Conservation (phyloP, 768 basidiomycete genomes). For the Termitomyces eurrhizus region DNA sequence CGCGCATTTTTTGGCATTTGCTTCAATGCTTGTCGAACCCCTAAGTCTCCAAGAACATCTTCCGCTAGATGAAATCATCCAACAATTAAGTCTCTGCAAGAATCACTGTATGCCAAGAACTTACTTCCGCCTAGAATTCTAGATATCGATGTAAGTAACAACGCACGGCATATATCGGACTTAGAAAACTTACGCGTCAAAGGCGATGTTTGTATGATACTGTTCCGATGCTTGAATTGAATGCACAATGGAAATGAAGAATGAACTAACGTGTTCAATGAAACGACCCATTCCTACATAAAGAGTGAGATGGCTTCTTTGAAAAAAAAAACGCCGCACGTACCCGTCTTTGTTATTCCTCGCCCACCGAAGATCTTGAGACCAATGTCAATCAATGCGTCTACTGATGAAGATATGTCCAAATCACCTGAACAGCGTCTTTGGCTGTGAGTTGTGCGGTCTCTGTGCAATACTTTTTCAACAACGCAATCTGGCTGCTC, state of each 20-base stretch:
- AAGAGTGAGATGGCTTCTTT: background rate
- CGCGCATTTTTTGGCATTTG: constrained; percentile 50
- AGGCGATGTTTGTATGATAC: constrained; percentile 22
- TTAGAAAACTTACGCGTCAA: constrained; percentile 21
- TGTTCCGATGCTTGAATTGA: constrained; percentile 3
- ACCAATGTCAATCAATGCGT: constrained; percentile 22
- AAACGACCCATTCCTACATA: constrained; percentile 17
- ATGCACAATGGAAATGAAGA: background rate
- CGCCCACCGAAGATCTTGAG: constrained; percentile 76
- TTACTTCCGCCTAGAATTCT: constrained; percentile 24
- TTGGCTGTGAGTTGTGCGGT: constrained; percentile 76
- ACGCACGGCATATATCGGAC: background rate
- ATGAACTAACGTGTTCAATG: constrained; percentile 20
- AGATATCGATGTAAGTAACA: background rate
- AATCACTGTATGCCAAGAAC: background rate
- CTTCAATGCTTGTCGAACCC: constrained; percentile 55
- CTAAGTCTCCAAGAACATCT: constrained; percentile 56
- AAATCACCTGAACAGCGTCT: constrained; percentile 53
- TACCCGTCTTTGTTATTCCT: constrained; percentile 76
- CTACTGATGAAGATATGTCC: background rate
- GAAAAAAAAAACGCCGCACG: constrained; percentile 22
- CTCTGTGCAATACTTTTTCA: constrained; percentile 76
- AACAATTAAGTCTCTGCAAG: background rate
- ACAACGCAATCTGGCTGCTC: constrained; percentile 65
- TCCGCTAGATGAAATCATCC: constrained; percentile 33